A percentile compares a stretch with the other conserved stretches of the same genome.
phyloP scores from a whole-genome alignment of 331 rosid species.

The Acacia concinna region DNA sequence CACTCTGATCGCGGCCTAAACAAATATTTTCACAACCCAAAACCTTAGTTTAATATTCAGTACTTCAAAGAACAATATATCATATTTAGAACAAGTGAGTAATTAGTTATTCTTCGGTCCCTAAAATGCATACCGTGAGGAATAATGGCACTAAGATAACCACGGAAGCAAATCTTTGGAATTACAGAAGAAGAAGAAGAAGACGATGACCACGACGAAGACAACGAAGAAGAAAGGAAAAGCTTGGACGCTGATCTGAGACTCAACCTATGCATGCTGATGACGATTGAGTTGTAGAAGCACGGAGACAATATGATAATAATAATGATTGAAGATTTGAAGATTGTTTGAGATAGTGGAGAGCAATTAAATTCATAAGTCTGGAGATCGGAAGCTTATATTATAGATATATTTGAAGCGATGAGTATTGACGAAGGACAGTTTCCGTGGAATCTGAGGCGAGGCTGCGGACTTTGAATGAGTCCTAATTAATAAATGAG shows the following conservation, averaged over 20 bases:
- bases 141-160: not conserved
- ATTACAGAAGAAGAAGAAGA: conserved; percentile 17
- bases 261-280: conserved; percentile 34
- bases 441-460: not conserved
- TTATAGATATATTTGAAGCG: not conserved
- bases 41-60: not conserved
- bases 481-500: not conserved
- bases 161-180: conserved; percentile 23
- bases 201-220: no score
- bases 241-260: conserved; percentile 38
- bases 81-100: not conserved
- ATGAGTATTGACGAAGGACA: not conserved
- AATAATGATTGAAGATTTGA: not conserved
- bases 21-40: not conserved
- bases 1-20: conserved; percentile 31
- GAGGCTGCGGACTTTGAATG: conserved; percentile 1
- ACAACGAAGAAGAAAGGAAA: conserved; percentile 18
- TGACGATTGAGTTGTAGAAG: not conserved
- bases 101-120: not conserved
- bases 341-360: not conserved
- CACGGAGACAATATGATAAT: not conserved
- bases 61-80: not conserved
- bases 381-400: not conserved
- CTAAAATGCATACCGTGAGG: conserved; percentile 32
- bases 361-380: not conserved